These are phyloP conservation scores for Chytriomyces hyalinus DNA, from an alignment of 192 early-diverging fungal species.

Conservation along the genomic window DNA sequence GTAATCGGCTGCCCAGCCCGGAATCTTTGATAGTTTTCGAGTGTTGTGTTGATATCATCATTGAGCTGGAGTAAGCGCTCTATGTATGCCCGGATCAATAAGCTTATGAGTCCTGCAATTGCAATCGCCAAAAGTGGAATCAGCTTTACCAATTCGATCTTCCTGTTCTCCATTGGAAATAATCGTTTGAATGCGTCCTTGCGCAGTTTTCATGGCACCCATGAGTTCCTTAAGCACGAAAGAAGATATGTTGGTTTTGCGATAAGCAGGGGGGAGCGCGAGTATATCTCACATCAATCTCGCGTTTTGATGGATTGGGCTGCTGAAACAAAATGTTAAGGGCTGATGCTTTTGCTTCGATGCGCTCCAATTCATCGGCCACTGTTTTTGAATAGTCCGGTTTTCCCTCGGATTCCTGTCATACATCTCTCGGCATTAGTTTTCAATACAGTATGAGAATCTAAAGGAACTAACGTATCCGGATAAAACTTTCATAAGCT, in stretches of 20 bases:
- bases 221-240: slow-evolving; percentile 62
- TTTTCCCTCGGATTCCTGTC: slow-evolving; percentile 51
- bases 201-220: slow-evolving; percentile 69
- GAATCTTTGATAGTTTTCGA: slow-evolving; percentile 71
- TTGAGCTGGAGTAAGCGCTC: slow-evolving; percentile 74
- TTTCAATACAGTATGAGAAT: neutral
- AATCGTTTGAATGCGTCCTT: slow-evolving; percentile 75
- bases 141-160: slow-evolving; percentile 71
- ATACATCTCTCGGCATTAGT: neutral
- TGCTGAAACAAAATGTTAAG: slow-evolving; percentile 72
- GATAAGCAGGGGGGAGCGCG: neutral
- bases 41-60: slow-evolving; percentile 79
- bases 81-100: slow-evolving; percentile 28
- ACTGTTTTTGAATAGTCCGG: slow-evolving; percentile 89
- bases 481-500: slow-evolving; percentile 96
- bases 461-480: slow-evolving; percentile 75
- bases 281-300: slow-evolving; percentile 20
- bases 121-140: neutral
- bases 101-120: slow-evolving; percentile 13
- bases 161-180: slow-evolving; percentile 75
- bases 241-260: neutral
- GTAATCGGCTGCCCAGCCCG: slow-evolving; percentile 48
- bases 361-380: slow-evolving; percentile 76
- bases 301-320: slow-evolving; percentile 11
- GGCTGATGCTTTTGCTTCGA: slow-evolving; percentile 75